Conservation (phyloP, 352 stramenopile genomes). For the Phytopythium helicoides region DNA sequence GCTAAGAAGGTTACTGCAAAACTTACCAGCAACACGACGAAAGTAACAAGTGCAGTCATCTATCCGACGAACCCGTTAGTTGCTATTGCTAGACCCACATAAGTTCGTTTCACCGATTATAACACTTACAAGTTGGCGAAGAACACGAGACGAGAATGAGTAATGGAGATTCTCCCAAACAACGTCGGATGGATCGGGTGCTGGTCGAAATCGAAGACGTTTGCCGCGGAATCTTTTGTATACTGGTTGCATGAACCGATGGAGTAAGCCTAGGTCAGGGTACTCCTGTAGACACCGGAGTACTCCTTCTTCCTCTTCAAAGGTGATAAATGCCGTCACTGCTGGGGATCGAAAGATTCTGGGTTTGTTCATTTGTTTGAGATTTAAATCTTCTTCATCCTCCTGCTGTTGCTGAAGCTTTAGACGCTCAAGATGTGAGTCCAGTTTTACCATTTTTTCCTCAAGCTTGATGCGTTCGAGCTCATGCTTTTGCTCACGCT, state of each 20-base stretch:
- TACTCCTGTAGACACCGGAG: constrained; percentile 80
- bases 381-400: constrained; percentile 12
- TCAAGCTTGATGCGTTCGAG: constrained; percentile 47
- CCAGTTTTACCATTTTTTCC: constrained; percentile 37
- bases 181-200: constrained; percentile 79
- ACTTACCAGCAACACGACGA: constrained; percentile 66
- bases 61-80: neutral
- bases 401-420: constrained; percentile 28
- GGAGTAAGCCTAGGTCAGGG: constrained; percentile 64
- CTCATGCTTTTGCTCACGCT: constrained; percentile 38
- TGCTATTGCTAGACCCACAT: neutral
- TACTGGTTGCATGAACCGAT: constrained; percentile 68
- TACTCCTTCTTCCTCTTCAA: constrained; percentile 80
- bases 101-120: no score
- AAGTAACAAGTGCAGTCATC: constrained; percentile 44
- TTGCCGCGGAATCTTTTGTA: constrained; percentile 69
- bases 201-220: constrained; percentile 63
- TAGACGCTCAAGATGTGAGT: constrained; percentile 43
- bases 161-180: constrained; percentile 85
- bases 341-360: constrained; percentile 20
- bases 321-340: constrained; percentile 82
- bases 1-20: constrained; percentile 77
- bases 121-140: constrained; percentile 55
- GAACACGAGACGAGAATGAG: constrained; percentile 47
- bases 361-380: neutral